Evolutionary conservation across 441 rosid species (phyloP), one percentile per base, ranked within the genome.

Genomic region (Sinapis alba): DNA sequence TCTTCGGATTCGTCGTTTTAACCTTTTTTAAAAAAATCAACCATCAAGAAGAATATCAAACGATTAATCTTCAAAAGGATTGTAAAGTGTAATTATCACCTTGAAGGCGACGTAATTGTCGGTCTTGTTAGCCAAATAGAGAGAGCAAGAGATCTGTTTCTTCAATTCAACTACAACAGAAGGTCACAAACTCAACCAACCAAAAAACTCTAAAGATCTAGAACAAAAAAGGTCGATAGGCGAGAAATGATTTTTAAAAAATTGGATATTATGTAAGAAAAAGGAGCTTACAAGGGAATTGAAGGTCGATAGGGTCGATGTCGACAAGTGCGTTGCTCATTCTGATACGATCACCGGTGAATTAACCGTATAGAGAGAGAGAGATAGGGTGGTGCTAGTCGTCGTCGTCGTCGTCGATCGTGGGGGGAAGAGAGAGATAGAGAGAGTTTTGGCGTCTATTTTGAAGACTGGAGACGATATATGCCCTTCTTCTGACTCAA

Each of bases 1-100:
- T 93, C 79, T 86, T 91, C 0, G 94, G 98, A 71, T 88, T 91
- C 61, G 97, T 93, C 16, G 97, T 93, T 74, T 93, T 93, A 74
- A 93, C 96, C 98, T 93, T n/a, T n/a, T n/a, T n/a, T n/a, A n/a
- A n/a, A n/a, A 69, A 64, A 56, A 18, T 2, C 18, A 16, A 69
- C 10, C 28, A 32, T 26, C 13, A n/a, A n/a, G 4, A 28, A 32
- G 60, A 54, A 30, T 9, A 54, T 70, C 41, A 75, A 0, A 71
- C 7, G 64, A 64, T n/a, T 58, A 50, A 27, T 9, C 45, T 56
- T 9, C 7, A 53, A 23, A 30, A 6, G 9, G 9, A 3, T 15
- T 54, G 6, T 7, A 12, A 0, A 12, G 5, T 16, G 6, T 1
- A 18, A 65, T 57, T 30, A 0, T 54, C 58, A 91, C 98, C 97